Conservation (phyloP, 306 rosid species). For the Sophora flavescens region DNA sequence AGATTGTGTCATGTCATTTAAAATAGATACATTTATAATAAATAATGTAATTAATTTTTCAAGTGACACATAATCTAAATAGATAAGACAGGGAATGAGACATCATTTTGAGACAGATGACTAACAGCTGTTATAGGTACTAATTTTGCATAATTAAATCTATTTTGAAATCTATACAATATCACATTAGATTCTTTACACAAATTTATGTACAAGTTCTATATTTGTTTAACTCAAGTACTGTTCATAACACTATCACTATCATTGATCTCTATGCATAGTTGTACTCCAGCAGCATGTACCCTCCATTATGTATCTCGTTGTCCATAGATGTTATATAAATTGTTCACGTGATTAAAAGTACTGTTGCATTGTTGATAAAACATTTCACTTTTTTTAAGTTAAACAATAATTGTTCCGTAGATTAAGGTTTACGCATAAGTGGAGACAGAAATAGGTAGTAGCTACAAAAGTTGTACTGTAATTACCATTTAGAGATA, state of each 20-base stretch:
- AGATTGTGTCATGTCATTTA: no score
- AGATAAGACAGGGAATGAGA: no score
- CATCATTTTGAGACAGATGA: no score
- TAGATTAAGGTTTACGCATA: slow-evolving; percentile 39
- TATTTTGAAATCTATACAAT: background rate
- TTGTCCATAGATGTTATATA: slow-evolving; percentile 12
- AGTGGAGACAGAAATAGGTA: background rate
- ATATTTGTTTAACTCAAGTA: background rate
- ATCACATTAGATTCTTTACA: background rate
- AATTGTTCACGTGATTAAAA: slow-evolving; percentile 30
- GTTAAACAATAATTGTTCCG: background rate
- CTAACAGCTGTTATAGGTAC: no score
- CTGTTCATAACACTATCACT: background rate
- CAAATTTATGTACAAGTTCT: background rate
- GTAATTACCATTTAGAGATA: background rate
- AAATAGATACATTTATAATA: no score
- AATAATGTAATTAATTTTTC: no score
- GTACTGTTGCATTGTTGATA: slow-evolving; percentile 9
- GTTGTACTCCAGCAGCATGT: background rate
- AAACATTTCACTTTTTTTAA: background rate
- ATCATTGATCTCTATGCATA: background rate
- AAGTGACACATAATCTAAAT: no score
- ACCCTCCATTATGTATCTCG: slow-evolving; percentile 25
- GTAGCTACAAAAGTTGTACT: background rate
- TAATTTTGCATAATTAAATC: no score